Evolutionary conservation across 495 filamentous ascomycete species (phyloP).

Genomic region (Neurospora cerealis): DNA sequence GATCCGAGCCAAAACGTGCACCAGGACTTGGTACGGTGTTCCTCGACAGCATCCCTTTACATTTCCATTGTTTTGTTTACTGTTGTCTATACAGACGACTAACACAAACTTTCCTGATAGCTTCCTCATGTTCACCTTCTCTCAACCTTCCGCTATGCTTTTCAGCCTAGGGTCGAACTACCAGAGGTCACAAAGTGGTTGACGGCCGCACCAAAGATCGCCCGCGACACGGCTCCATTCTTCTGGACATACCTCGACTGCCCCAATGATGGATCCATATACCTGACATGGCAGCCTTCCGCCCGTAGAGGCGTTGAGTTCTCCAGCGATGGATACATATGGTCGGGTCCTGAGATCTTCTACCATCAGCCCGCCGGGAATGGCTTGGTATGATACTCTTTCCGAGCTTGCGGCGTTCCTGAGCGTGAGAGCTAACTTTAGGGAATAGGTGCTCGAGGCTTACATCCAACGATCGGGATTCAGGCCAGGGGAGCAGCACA

Average conservation of each 20-base stretch:
- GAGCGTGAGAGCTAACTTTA: constrained; percentile 7
- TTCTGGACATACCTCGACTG: constrained; percentile 84
- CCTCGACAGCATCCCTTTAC: background rate
- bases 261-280: constrained; percentile 67
- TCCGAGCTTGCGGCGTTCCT: background rate
- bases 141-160: constrained; percentile 64
- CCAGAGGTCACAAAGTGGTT: constrained; percentile 69
- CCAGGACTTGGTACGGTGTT: constrained; percentile 21
- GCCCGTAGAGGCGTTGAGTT: constrained; percentile 55
- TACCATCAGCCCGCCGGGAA: constrained; percentile 56
- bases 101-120: constrained; percentile 28
- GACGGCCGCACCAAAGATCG: constrained; percentile 66
- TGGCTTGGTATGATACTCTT: constrained; percentile 56
- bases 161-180: constrained; percentile 52
- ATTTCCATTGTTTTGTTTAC: background rate
- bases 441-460: constrained; percentile 57
- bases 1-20: constrained; percentile 29
- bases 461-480: constrained; percentile 72
- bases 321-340: constrained; percentile 85
- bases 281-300: constrained; percentile 79
- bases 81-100: background rate
- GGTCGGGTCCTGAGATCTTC: constrained; percentile 67
- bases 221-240: constrained; percentile 66
- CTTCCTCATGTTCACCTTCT: constrained; percentile 81
- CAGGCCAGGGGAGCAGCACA: constrained; percentile 54